Percentiles rank a stretch among this genome's conserved stretches.
Conservation (phyloP, 2,329 filamentous ascomycete species). For the Pseudogymnoascus sp. region DNA sequence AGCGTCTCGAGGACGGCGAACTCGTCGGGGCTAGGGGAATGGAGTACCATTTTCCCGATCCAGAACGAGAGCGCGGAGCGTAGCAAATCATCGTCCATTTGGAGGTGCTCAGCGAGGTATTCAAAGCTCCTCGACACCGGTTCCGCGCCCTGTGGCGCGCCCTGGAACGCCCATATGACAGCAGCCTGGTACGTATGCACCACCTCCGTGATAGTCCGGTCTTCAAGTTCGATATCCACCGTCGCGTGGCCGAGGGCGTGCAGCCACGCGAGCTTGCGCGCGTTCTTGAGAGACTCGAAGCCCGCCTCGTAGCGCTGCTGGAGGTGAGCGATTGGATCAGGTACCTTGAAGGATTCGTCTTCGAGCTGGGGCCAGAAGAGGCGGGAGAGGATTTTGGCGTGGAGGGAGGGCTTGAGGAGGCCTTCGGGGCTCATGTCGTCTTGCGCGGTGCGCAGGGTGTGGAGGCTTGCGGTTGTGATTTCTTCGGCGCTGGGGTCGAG, state of each 20-base stretch:
- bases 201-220: slow-evolving; percentile 64
- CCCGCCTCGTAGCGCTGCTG: slow-evolving; percentile 65
- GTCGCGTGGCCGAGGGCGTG: slow-evolving; percentile 71
- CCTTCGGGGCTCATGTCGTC: slow-evolving; percentile 29
- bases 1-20: slow-evolving; percentile 64
- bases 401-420: slow-evolving; percentile 41
- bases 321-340: slow-evolving; percentile 46
- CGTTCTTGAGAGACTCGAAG: slow-evolving; percentile 73
- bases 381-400: slow-evolving; percentile 80
- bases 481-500: slow-evolving; percentile 28
- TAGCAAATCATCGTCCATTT: slow-evolving; percentile 68
- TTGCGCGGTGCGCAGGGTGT: slow-evolving; percentile 20
- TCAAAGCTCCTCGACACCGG: slow-evolving; percentile 37
- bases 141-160: slow-evolving; percentile 24
- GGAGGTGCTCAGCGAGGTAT: slow-evolving; percentile 46
- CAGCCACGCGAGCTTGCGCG: slow-evolving; percentile 82
- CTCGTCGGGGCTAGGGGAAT: slow-evolving; percentile 43
- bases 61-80: slow-evolving; percentile 62
- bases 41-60: slow-evolving; percentile 59
- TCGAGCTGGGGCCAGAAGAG: slow-evolving; percentile 87
- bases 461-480: slow-evolving; percentile 17
- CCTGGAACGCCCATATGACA: slow-evolving; percentile 75
- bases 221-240: slow-evolving; percentile 74
- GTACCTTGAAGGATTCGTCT: slow-evolving; percentile 59
- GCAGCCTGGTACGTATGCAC: slow-evolving; percentile 80